Evolutionary conservation across 352 stramenopile species (phyloP), one percentile per base, ranked within the genome.

Genomic region (Pythium phragmiticola): DNA sequence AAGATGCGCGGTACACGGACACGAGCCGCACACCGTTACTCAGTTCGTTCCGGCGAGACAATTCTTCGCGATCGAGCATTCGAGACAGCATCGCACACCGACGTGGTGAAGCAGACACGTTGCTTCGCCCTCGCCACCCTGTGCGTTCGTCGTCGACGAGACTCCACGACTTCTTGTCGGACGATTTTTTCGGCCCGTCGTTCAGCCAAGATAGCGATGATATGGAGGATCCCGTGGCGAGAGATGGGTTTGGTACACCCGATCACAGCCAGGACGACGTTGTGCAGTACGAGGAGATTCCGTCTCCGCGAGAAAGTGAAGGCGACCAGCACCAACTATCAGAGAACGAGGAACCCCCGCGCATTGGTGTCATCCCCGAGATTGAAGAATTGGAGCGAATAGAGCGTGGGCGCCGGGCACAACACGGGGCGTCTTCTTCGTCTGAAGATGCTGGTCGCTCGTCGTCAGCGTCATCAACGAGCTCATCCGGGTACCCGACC

Each of bases 171-270:
- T 88, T 88, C 14, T 37, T 89, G 2, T 69, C 72, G 0, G 73
- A 92, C 45, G 80, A 92, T 46, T 89, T 92, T 63, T 89, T 92
- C 42, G 77, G 80, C 0, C 68, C 82, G 7, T 89, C 80, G 4
- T 91, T 76, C 36, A 69, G 65, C 9, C 60, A 73, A 51, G 66
- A 73, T 45, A 73, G 66, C 21, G 66, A 73, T 43, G 54, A 68
- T 14, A 61, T 67, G 59, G 60, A 68, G 7, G 58, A 65, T 41
- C 57, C 49, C 9, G 17, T 68, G 2, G 49, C 43, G 4, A 26
- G 17, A 7, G 50, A 57, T 23, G 49, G 57, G 13, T 60, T 59
- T 49, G 41, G 33, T 0, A 49, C 51, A 2, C 53, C 41, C 30
- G 49, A 63, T 23, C 17, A 41, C 11, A 39, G 37, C 13, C 28